Percentiles rank a stretch among this genome's conserved stretches.
These are phyloP conservation scores for Citrullus colocynthis DNA, from an alignment of 306 rosid species.

Conservation along the genomic window DNA sequence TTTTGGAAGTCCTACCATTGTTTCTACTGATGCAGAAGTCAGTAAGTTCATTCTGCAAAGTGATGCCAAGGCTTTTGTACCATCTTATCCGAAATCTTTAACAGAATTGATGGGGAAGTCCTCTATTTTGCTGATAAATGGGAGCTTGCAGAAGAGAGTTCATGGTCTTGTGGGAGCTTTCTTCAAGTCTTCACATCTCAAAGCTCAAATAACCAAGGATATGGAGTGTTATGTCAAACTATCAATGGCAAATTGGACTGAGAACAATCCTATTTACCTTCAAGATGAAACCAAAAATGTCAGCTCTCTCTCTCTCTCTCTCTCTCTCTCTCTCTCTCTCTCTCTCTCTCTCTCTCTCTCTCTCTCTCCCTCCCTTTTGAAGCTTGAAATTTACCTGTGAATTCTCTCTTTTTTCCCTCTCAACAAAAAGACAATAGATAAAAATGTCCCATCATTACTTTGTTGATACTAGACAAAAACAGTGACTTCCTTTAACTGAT, in stretches of 20 bases:
- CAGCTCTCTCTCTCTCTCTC: constrained; percentile 21
- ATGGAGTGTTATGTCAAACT: constrained; percentile 58
- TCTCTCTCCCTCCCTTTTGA: constrained; percentile 11
- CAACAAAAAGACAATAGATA: neutral
- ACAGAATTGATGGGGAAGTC: constrained; percentile 87
- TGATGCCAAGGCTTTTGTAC: constrained; percentile 81
- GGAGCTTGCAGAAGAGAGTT: constrained; percentile 82
- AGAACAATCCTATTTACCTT: constrained; percentile 44
- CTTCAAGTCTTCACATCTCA: constrained; percentile 78
- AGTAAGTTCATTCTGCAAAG: constrained; percentile 74
- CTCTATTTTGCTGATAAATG: constrained; percentile 84
- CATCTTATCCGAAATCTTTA: constrained; percentile 83
- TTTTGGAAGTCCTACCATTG: constrained; percentile 83
- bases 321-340: neutral
- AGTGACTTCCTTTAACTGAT: constrained; percentile 9
- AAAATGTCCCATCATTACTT: neutral
- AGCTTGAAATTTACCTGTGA: constrained; percentile 2
- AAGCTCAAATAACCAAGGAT: constrained; percentile 72
- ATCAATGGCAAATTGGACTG: constrained; percentile 68
- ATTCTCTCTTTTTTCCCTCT: neutral
- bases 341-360: too few relatives aligned
- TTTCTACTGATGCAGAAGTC: constrained; percentile 88
- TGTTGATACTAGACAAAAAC: neutral
- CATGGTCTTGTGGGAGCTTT: constrained; percentile 92
- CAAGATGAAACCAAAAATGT: constrained; percentile 88